Base-by-base conservation (phyloP, 1,139 yeast genomes). In the Debaryomyces coudertii region DNA sequence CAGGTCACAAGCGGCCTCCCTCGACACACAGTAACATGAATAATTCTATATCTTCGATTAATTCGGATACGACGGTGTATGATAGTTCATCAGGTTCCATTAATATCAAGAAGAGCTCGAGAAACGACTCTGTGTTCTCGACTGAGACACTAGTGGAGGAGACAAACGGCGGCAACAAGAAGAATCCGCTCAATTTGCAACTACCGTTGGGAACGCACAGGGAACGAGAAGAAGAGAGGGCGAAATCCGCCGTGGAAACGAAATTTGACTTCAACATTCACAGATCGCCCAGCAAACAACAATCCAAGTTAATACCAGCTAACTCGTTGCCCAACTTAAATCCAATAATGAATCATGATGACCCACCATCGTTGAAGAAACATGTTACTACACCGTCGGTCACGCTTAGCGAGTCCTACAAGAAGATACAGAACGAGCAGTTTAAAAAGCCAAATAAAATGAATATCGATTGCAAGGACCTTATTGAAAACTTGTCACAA, bases 141-240 rank as follows among this genome's bases (percentile, higher is more conserved):
- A 54, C 64, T 1, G 61, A 56, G 6, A 65, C 69, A n/a, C 52
- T 65, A 20, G 57, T 63, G 5, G 69, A 63, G 37, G 66, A 61
- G 3, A 41, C 47, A 12, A 22, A 22, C 7, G 14, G 14, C 12
- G 33, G 43, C 27, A 35, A 9, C 2, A 38, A 45, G 30, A 46
- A 34, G 18, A 47, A 43, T 34, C 43, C 44, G 12, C 24, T 51
- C 9, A 49, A 48, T 16, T 42, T 55, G 30, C 42, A 47, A 9
- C 36, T 55, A 3, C 23, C 43, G n/a, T 5, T 39, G 16, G 35
- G 31, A 11, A 40, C 34, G 12, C 42, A 42, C 22, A 16, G 46
- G 49, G 30, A 55, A 50, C 11, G 56, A 51, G 35, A 36, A 34
- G 24, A 42, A 15, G 33, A 24, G n/a, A 42, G 40, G 36, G 48